Evolutionary conservation across 1,139 yeast genomes (phyloP).

Genomic region (Saccharomyces hybrid): DNA sequence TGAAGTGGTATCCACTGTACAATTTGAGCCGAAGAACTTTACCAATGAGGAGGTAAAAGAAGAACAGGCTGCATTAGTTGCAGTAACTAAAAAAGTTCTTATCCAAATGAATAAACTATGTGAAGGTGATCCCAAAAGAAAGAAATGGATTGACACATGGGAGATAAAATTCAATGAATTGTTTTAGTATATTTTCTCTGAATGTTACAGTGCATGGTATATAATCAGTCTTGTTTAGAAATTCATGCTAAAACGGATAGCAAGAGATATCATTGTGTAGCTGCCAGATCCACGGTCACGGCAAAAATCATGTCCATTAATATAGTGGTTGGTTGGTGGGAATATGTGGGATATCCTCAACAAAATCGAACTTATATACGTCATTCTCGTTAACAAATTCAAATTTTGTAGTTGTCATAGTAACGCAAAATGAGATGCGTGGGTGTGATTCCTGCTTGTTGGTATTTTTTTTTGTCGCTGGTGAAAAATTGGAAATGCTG

Average conservation of each 20-base stretch:
- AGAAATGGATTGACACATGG: slow-evolving; percentile 30
- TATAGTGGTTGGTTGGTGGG: neutral
- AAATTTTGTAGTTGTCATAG: neutral
- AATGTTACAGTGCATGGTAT: neutral
- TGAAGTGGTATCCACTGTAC: neutral
- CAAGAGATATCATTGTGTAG: neutral
- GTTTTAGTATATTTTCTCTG: neutral
- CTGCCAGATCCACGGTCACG: neutral
- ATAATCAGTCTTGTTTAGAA: neutral
- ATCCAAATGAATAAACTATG: slow-evolving; percentile 18
- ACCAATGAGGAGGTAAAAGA: slow-evolving; percentile 10
- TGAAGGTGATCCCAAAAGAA: slow-evolving; percentile 20
- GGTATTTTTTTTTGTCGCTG: neutral
- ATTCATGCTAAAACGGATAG: neutral
- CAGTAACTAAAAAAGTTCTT: slow-evolving; percentile 3
- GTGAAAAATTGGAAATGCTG: neutral
- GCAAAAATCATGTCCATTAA: neutral
- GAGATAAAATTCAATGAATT: slow-evolving; percentile 23
- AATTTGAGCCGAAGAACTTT: neutral
- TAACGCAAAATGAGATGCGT: neutral
- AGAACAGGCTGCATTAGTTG: slow-evolving; percentile 13
- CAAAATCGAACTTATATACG: slow-evolving; percentile 1
- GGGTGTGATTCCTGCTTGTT: slow-evolving; percentile 1
- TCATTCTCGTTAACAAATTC: slow-evolving; percentile 4
- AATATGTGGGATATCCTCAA: neutral